These are phyloP conservation scores for Carex littledalei DNA, from an alignment of 176 grass and related monocot genomes.

Conservation along the genomic window DNA sequence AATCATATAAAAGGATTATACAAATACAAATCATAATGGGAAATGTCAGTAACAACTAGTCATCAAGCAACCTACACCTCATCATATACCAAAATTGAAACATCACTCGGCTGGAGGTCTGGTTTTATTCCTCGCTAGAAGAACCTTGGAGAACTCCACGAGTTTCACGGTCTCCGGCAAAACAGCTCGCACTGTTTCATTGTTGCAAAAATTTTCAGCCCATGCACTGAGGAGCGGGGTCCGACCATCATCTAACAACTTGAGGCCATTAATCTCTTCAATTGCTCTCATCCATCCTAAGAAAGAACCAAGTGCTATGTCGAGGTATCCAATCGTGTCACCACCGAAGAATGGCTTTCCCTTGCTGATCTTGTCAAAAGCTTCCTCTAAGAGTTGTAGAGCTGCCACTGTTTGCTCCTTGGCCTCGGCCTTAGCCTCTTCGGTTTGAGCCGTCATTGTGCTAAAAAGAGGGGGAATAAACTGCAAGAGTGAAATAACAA, in stretches of 20 bases:
- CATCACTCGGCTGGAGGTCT: neutral
- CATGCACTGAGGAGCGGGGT: conserved; percentile 33
- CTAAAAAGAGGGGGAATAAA: conserved; percentile 14
- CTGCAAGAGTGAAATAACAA: conserved; percentile 19
- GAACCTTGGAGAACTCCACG: conserved; percentile 14
- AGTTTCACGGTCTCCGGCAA: conserved; percentile 25
- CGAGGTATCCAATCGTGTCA: conserved; percentile 28
- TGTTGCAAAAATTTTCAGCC: conserved; percentile 34
- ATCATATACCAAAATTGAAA: neutral
- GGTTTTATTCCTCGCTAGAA: neutral
- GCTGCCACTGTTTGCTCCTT: conserved; percentile 14
- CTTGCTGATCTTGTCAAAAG: conserved; percentile 31
- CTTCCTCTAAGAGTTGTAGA: conserved; percentile 34
- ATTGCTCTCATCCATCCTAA: conserved; percentile 33
- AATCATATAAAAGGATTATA: neutral
- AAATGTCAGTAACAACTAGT: neutral
- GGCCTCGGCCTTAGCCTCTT: conserved; percentile 31
- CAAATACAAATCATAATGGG: neutral
- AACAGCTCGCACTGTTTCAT: conserved; percentile 27
- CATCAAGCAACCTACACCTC: neutral
- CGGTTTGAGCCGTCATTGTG: conserved; percentile 19
- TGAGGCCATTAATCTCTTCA: conserved; percentile 24
- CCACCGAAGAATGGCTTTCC: conserved; percentile 40
- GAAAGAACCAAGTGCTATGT: conserved; percentile 36
- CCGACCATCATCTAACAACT: conserved; percentile 27